These are phyloP conservation scores for Telopea speciosissima DNA, from an alignment of 177 flowering plant species.

Conservation along the genomic window DNA sequence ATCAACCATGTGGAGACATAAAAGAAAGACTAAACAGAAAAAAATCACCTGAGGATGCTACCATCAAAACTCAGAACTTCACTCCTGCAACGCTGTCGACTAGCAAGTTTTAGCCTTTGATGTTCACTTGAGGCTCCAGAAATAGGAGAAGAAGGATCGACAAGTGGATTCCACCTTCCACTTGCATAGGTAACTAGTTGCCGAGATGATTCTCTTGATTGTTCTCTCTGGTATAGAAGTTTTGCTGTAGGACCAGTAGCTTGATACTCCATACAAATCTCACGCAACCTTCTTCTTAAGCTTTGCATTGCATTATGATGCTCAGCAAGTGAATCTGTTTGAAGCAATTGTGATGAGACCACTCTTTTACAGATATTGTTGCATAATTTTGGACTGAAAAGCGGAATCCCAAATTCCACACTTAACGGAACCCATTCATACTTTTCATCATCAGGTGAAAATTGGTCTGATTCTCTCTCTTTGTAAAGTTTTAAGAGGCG, in stretches of 20 bases:
- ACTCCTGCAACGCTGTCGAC: constrained; percentile 65
- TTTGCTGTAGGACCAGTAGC: constrained; percentile 85
- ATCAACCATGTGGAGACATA: neutral
- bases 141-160: constrained; percentile 89
- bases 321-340: constrained; percentile 55
- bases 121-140: constrained; percentile 69
- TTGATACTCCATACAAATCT: constrained; percentile 78
- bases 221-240: constrained; percentile 74
- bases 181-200: constrained; percentile 82
- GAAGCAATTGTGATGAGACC: constrained; percentile 72
- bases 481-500: constrained; percentile 73
- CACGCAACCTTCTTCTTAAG: constrained; percentile 64
- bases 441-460: constrained; percentile 48
- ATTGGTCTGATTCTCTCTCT: constrained; percentile 51
- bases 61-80: constrained; percentile 98
- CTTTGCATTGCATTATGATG: constrained; percentile 85
- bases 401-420: constrained; percentile 94
- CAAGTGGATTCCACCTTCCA: constrained; percentile 88
- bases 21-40: neutral
- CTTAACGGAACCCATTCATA: constrained; percentile 94
- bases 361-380: constrained; percentile 69
- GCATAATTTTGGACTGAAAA: constrained; percentile 88
- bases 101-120: constrained; percentile 75
- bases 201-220: constrained; percentile 49
- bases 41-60: constrained; percentile 69